These are phyloP conservation scores for Ricinus communis DNA, from an alignment of 345 rosid species.

Conservation along the genomic window DNA sequence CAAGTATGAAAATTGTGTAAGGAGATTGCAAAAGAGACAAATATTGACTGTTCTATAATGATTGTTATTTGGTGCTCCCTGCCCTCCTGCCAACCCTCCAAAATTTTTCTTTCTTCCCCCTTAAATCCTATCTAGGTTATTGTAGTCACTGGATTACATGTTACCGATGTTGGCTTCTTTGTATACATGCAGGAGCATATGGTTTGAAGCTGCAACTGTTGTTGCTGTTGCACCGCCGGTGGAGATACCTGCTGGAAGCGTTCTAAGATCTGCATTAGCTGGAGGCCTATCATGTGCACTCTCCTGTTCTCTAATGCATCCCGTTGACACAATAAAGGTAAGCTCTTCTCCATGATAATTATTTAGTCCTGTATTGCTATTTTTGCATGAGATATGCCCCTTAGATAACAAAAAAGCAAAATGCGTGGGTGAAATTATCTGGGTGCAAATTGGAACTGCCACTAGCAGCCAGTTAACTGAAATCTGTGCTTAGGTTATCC, in stretches of 20 bases:
- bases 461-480: background rate
- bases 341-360: conserved; percentile 16
- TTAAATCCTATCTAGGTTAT: background rate
- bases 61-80: background rate
- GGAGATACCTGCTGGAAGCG: conserved; percentile 84
- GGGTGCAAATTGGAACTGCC: background rate
- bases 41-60: background rate
- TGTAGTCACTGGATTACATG: background rate
- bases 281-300: conserved; percentile 97
- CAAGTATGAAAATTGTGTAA: background rate
- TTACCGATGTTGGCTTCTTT: conserved; percentile 13
- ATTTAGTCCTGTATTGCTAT: conserved; percentile 5
- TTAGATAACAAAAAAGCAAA: background rate
- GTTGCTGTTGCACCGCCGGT: conserved; percentile 95
- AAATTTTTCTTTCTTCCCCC: background rate
- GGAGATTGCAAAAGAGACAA: background rate
- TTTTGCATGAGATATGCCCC: conserved; percentile 5
- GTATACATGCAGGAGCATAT: conserved; percentile 58
- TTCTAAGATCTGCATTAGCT: conserved; percentile 90
- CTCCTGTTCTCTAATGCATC: conserved; percentile 82
- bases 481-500: background rate
- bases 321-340: conserved; percentile 90
- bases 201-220: conserved; percentile 99
- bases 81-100: background rate
- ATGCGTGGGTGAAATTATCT: background rate